Percentiles rank a stretch among this genome's conserved stretches.
phyloP scores from a whole-genome alignment of 257 asterid species.

The Henckelia pumila region DNA sequence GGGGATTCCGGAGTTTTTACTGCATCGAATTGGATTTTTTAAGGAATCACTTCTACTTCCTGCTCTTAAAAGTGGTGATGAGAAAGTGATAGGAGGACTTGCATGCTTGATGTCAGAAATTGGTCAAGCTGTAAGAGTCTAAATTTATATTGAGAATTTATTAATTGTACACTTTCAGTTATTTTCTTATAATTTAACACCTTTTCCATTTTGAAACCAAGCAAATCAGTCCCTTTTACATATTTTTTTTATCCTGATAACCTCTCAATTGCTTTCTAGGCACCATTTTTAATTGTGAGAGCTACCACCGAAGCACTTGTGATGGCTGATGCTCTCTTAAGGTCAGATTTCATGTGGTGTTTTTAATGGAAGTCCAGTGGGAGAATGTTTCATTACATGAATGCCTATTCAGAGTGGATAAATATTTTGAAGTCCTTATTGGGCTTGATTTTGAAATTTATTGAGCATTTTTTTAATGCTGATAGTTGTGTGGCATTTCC shows the following conservation, averaged over 20 bases:
- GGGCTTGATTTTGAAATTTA: slow-evolving; percentile 16
- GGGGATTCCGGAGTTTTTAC: slow-evolving; percentile 75
- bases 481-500: slow-evolving; percentile 79
- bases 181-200: slow-evolving; percentile 3
- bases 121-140: slow-evolving; percentile 85
- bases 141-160: slow-evolving; percentile 8
- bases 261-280: slow-evolving; percentile 48
- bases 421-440: slow-evolving; percentile 2
- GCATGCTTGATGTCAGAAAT: slow-evolving; percentile 91
- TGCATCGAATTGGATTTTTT: slow-evolving; percentile 67
- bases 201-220: slow-evolving; percentile 8
- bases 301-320: slow-evolving; percentile 71
- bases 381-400: too few species aligned
- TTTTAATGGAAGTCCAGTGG: slow-evolving; percentile 13
- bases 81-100: slow-evolving; percentile 69
- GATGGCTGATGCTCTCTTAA: slow-evolving; percentile 68
- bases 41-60: slow-evolving; percentile 75
- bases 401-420: too few species aligned
- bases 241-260: slow-evolving; percentile 10
- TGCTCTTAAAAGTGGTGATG: slow-evolving; percentile 74
- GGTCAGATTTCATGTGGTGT: slow-evolving; percentile 43
- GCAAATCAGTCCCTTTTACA: slow-evolving; percentile 7
- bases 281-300: slow-evolving; percentile 66
- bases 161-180: slow-evolving; percentile 3
- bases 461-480: slow-evolving; percentile 28